Base-by-base conservation (phyloP, 1,284 basidiomycete genomes). In the Moesziomyces globuligerus region DNA sequence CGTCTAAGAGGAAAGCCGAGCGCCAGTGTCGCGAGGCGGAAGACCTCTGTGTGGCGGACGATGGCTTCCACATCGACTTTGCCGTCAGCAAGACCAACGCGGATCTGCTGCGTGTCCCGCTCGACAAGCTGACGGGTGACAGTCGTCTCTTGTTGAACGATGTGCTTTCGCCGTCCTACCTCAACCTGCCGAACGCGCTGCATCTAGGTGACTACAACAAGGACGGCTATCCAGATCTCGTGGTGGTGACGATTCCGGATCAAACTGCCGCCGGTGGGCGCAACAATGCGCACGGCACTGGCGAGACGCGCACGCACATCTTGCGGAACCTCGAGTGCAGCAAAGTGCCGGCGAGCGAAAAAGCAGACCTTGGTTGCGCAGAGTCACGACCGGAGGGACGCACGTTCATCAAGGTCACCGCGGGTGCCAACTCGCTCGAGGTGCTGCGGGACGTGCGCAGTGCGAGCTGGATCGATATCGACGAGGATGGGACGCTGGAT, bases 401-500 rank as follows among this genome's bases (percentile, higher is more conserved):
- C 55, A 43, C 46, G 4, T 77, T 72, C 40, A 51, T 64, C 46
- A 64, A 61, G 86, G 66, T 85, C 90, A 60, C 56, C 42, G 88
- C 88, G 24, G 90, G 89, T 3, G 86, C 86, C 2, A 87, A 90
- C 28, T 85, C 86, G 7, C 83, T 98, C 52, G 86, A 88, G 18
- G 83, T 80, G 10, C 86, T 97, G 10, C 87, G 86, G 56, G 94
- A 98, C 82, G 94, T 91, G 0, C 86, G 89, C 37, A 88, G 89
- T 20, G 89, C 89, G 1, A 87, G 90, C 18, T 95, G 94, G 83
- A 77, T 98, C 54, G 96, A 99, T 83, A 85, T 98, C 79, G 95
- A 97, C 79, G 96, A 98, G 80, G 95, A 99, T 83, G 94, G 95
- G 0, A 92, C 93, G 1, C 85, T 98, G 21, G 96, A 99, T 83